A percentile compares a stretch with the other conserved stretches of the same genome.
Evolutionary conservation across 805 yeast genomes (phyloP).

Genomic region (Kurtzmaniella cleridarum): DNA sequence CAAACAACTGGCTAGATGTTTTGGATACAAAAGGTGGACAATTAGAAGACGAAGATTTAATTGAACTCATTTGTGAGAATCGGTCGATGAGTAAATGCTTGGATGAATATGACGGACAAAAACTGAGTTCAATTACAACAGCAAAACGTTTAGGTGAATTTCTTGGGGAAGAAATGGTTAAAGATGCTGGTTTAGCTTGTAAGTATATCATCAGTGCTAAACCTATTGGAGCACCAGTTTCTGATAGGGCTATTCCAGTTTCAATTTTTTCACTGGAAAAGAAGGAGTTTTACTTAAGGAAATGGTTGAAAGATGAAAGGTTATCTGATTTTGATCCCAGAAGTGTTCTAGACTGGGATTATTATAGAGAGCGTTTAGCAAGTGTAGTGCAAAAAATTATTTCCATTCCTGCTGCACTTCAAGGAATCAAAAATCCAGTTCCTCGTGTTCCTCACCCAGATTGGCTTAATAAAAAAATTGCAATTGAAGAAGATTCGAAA

Average conservation of each 20-base stretch:
- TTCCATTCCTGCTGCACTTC: slow-evolving; percentile 96
- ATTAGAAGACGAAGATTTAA: slow-evolving; percentile 89
- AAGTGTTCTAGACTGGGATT: slow-evolving; percentile 86
- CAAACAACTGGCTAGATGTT: slow-evolving; percentile 94
- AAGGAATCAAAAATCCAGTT: slow-evolving; percentile 82
- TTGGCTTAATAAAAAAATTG: slow-evolving; percentile 73
- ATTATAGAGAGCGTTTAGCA: slow-evolving; percentile 84
- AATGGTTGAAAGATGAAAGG: slow-evolving; percentile 81
- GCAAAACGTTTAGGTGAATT: slow-evolving; percentile 92
- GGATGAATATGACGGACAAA: slow-evolving; percentile 83
- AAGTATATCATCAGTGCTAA: slow-evolving; percentile 83
- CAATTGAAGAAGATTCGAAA: slow-evolving; percentile 54
- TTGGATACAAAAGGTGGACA: slow-evolving; percentile 79
- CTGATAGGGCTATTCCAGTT: slow-evolving; percentile 95
- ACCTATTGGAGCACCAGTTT: slow-evolving; percentile 83
- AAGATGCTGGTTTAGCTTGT: slow-evolving; percentile 93
- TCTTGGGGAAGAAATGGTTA: slow-evolving; percentile 92
- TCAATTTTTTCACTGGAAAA: slow-evolving; percentile 91
- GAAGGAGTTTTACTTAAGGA: slow-evolving; percentile 67
- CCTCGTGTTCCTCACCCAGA: slow-evolving; percentile 93
- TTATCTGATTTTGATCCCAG: slow-evolving; percentile 83
- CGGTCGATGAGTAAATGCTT: slow-evolving; percentile 91
- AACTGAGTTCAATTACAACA: slow-evolving; percentile 93
- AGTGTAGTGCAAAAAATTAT: slow-evolving; percentile 93
- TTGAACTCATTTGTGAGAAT: slow-evolving; percentile 93